Evolutionary conservation across 2,329 filamentous ascomycete species (phyloP).

Genomic region (Tolypocladium amazonense): DNA sequence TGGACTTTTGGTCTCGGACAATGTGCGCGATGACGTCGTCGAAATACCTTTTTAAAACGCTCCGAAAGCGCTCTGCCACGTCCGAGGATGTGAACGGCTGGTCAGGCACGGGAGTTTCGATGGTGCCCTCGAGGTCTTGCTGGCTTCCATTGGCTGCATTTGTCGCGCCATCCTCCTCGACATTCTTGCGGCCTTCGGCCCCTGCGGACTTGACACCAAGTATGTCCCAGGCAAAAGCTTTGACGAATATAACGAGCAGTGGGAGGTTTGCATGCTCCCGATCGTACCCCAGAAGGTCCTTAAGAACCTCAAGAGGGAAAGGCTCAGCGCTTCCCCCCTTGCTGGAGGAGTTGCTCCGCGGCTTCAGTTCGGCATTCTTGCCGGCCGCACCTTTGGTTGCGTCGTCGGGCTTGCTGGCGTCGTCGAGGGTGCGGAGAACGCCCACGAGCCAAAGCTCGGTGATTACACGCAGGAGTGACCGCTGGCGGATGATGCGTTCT

Average conservation of each 20-base stretch:
- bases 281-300: slow-evolving; percentile 89
- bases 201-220: slow-evolving; percentile 65
- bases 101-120: slow-evolving; percentile 42
- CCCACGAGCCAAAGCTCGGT: slow-evolving; percentile 95
- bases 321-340: slow-evolving; percentile 67
- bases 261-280: slow-evolving; percentile 86
- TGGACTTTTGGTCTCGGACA: slow-evolving; percentile 80
- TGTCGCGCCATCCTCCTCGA: slow-evolving; percentile 69
- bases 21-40: slow-evolving; percentile 88
- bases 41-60: slow-evolving; percentile 77
- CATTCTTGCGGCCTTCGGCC: slow-evolving; percentile 70
- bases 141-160: slow-evolving; percentile 26
- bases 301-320: slow-evolving; percentile 93
- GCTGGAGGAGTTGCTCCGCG: slow-evolving; percentile 34
- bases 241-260: slow-evolving; percentile 88
- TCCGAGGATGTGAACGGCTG: slow-evolving; percentile 66
- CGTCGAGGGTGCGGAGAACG: slow-evolving; percentile 69
- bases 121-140: slow-evolving; percentile 41
- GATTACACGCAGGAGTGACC: slow-evolving; percentile 76
- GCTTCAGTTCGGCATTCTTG: slow-evolving; percentile 53
- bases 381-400: slow-evolving; percentile 48
- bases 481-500: slow-evolving; percentile 77
- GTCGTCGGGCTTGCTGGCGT: slow-evolving; percentile 52
- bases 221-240: slow-evolving; percentile 92
- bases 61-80: slow-evolving; percentile 75